Evolutionary conservation across 129 eudicot genomes (phyloP), one percentile per base, ranked within the genome.

Genomic region (Flaveria ramosissima): DNA sequence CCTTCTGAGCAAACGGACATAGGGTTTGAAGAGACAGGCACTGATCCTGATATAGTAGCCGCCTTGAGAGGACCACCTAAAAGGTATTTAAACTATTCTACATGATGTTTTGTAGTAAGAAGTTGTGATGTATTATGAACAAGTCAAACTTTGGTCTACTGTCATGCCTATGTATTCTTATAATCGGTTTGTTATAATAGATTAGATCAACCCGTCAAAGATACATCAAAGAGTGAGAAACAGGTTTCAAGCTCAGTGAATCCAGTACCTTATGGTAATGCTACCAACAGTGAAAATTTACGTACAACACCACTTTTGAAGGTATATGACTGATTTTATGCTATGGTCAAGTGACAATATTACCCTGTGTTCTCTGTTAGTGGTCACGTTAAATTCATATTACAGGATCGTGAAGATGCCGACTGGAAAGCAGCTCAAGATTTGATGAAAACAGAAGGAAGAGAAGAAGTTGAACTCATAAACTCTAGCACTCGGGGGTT

Each of bases 401-500:
- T 50, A 50, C 50, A 94, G 99, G 97, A 88, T 13, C 80, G 70
- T 63, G 96, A 95, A 77, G 90, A 85, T 56, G 52, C 46, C 10
- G 96, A 92, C 81, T 95, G 96, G 99, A 63, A 55, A 77, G 84
- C 85, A 72, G 95, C 90, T 46, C 92, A 89, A 83, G 73, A 85
- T 72, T 84, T 87, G 72, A 78, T 84, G 50, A 83, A 85, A 68
- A 72, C 76, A 7, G 95, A 86, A 77, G 87, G 78, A 59, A 89
- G 95, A 82, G 97, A 77, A 73, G 95, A 86, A 75, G 97, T 92
- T 65, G 97, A 95, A 81, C 36, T 92, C 74, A 88, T 92, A 78
- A 95, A 95, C 77, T 82, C 88, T 77, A 92, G 96, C 82, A 78
- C 95, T 63, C 82, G 91, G 32, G 99, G 99, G 56, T 95, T 95